Percentiles rank a stretch among this genome's conserved stretches.
Conservation (phyloP, 352 stramenopile species). For the Pythium aristosporum region DNA sequence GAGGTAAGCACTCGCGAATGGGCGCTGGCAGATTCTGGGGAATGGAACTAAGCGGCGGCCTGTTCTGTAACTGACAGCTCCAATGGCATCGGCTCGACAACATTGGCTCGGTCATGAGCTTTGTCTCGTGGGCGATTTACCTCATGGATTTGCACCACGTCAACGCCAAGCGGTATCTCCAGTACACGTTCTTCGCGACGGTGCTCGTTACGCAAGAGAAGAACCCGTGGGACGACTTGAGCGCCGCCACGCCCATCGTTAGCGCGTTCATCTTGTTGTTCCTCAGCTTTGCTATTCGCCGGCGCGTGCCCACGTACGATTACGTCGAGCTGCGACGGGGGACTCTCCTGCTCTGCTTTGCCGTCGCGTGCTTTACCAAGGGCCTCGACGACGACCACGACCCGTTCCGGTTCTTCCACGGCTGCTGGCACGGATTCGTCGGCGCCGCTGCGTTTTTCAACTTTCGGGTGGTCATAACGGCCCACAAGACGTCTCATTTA, state of each 20-base stretch:
- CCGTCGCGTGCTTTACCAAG: conserved; percentile 55
- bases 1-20: conserved; percentile 34
- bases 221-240: conserved; percentile 72
- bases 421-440: conserved; percentile 78
- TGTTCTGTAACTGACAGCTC: conserved; percentile 28
- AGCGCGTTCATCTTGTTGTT: conserved; percentile 46
- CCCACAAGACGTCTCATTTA: conserved; percentile 24
- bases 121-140: conserved; percentile 72
- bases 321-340: conserved; percentile 46
- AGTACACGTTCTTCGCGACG: conserved; percentile 65
- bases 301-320: conserved; percentile 53
- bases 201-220: conserved; percentile 77
- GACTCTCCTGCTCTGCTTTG: conserved; percentile 46
- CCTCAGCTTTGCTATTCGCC: conserved; percentile 37
- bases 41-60: too few relatives aligned
- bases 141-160: conserved; percentile 63
- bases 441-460: conserved; percentile 72
- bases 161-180: conserved; percentile 47
- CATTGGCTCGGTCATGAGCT: conserved; percentile 83
- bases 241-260: conserved; percentile 49
- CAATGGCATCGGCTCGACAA: conserved; percentile 84
- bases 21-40: too few relatives aligned
- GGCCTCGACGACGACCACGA: conserved; percentile 73
- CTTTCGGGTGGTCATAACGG: conserved; percentile 49
- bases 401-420: conserved; percentile 80